These are phyloP conservation scores for Colletotrichum magnum DNA, from an alignment of 2,329 filamentous ascomycete genomes.

Conservation along the genomic window DNA sequence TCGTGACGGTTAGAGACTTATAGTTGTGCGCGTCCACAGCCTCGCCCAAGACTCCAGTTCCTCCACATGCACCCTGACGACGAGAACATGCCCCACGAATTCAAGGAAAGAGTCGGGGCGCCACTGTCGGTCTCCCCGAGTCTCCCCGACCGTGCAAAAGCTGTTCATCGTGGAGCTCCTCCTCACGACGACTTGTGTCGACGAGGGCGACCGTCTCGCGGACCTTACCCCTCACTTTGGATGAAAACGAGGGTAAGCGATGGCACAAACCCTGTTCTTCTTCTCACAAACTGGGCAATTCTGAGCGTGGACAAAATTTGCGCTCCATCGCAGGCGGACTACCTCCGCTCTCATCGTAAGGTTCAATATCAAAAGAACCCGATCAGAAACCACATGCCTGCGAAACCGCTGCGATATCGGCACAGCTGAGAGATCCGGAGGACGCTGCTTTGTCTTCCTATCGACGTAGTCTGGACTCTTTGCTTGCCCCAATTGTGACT, in stretches of 20 bases:
- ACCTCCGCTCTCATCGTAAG: background rate
- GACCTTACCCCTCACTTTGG: background rate
- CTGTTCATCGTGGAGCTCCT: slow-evolving; percentile 24
- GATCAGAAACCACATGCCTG: background rate
- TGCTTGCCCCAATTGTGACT: background rate
- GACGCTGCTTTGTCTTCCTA: background rate
- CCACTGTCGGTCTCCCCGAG: slow-evolving; percentile 22
- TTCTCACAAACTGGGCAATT: background rate
- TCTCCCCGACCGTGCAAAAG: slow-evolving; percentile 18
- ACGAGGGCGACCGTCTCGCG: background rate
- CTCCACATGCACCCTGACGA: slow-evolving; percentile 21
- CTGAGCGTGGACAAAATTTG: background rate
- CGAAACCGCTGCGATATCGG: background rate
- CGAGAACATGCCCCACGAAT: slow-evolving; percentile 12
- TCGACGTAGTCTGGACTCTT: background rate
- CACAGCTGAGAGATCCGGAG: background rate
- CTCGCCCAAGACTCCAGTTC: slow-evolving; percentile 31
- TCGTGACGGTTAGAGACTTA: slow-evolving; percentile 32
- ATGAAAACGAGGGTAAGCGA: background rate
- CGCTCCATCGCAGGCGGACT: background rate
- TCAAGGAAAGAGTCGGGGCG: slow-evolving; percentile 19
- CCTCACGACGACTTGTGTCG: background rate
- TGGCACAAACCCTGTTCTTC: background rate
- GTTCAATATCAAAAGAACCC: background rate
- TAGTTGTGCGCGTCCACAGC: slow-evolving; percentile 31